These are phyloP conservation scores for Scedosporium boydii DNA, from an alignment of 2,329 filamentous ascomycete genomes.

Conservation along the genomic window DNA sequence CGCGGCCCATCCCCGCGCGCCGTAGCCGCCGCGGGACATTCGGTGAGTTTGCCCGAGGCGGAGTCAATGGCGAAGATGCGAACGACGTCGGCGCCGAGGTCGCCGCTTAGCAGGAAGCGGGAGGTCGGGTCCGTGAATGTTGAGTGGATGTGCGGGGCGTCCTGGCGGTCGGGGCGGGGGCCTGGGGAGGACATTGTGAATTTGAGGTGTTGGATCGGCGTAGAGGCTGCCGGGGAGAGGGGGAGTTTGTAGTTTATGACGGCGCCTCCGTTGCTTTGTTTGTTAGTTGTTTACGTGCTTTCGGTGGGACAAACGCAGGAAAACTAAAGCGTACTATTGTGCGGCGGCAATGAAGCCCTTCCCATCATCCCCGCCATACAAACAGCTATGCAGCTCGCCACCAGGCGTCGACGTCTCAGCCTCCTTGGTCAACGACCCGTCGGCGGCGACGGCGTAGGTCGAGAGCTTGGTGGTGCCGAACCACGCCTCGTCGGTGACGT, in stretches of 20 bases:
- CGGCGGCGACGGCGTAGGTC: conserved; percentile 20
- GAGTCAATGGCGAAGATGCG: conserved; percentile 42
- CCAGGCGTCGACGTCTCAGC: conserved; percentile 22
- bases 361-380: conserved; percentile 28
- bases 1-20: conserved; percentile 40
- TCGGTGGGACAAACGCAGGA: neutral
- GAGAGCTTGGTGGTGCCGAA: conserved; percentile 18
- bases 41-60: conserved; percentile 31
- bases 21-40: conserved; percentile 31
- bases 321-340: conserved; percentile 28
- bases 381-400: conserved; percentile 28
- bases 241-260: conserved; percentile 34
- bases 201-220: conserved; percentile 24
- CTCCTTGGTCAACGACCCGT: conserved; percentile 21
- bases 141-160: conserved; percentile 45
- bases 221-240: conserved; percentile 16
- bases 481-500: conserved; percentile 12
- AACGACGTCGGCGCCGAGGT: conserved; percentile 45
- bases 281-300: neutral
- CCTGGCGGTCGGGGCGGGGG: conserved; percentile 37
- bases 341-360: conserved; percentile 31
- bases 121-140: conserved; percentile 38
- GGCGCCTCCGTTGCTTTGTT: conserved; percentile 27
- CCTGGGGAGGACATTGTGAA: conserved; percentile 33
- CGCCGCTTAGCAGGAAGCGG: conserved; percentile 37